Percentiles rank a stretch among this genome's conserved stretches.
These are phyloP conservation scores for Cordyceps farinosa DNA, from an alignment of 2,329 filamentous ascomycete genomes.

Conservation along the genomic window DNA sequence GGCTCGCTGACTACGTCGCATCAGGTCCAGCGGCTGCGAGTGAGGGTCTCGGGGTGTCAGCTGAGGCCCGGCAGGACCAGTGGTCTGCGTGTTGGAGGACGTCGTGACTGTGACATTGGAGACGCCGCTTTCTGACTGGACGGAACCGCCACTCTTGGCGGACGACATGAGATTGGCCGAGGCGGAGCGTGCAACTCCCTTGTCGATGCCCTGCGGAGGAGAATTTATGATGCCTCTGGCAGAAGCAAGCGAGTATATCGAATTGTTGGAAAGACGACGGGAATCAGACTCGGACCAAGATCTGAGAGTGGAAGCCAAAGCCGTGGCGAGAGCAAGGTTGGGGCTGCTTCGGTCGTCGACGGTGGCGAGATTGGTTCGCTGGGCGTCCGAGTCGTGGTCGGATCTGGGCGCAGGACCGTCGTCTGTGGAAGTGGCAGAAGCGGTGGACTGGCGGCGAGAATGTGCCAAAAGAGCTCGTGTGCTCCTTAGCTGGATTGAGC, in stretches of 20 bases:
- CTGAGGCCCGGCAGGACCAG: constrained; percentile 34
- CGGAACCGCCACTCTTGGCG: constrained; percentile 36
- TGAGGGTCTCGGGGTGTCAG: constrained; percentile 43
- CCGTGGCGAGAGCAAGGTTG: constrained; percentile 20
- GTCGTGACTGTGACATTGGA: constrained; percentile 54
- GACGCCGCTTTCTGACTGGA: constrained; percentile 49
- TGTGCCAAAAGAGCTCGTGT: constrained; percentile 18
- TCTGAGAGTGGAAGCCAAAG: constrained; percentile 30
- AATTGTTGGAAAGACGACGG: constrained; percentile 70
- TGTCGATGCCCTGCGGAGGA: constrained; percentile 54
- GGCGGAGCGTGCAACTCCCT: constrained; percentile 39
- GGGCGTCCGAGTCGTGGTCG: neutral
- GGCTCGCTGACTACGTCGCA: constrained; percentile 40
- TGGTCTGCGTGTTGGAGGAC: constrained; percentile 39
- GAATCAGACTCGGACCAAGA: constrained; percentile 48
- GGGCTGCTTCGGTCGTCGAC: neutral
- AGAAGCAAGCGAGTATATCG: constrained; percentile 66
- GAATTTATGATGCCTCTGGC: constrained; percentile 45
- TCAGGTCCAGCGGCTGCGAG: constrained; percentile 41
- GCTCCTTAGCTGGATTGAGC: constrained; percentile 17
- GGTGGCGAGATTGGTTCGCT: neutral
- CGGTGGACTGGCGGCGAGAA: constrained; percentile 12
- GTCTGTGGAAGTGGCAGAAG: constrained; percentile 5
- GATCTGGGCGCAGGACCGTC: neutral
- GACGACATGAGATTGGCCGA: constrained; percentile 45